phyloP scores from a whole-genome alignment of 192 early-diverging fungal genomes.

The Mortierella alpina region DNA sequence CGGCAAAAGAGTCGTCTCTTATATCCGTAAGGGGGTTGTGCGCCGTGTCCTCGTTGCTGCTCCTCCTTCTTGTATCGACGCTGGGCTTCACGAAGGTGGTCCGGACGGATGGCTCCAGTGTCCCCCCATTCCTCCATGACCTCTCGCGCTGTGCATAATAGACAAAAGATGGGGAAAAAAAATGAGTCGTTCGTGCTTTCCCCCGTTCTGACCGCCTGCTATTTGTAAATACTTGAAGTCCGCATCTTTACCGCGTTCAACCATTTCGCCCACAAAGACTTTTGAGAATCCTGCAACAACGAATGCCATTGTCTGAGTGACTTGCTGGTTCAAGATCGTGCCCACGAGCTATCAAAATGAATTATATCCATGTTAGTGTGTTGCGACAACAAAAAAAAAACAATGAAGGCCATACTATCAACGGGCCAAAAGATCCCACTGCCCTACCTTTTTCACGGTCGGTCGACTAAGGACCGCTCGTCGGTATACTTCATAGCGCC shows the following conservation, averaged over 20 bases:
- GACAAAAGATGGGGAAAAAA: not conserved
- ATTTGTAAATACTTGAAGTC: not conserved
- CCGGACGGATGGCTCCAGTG: conserved; percentile 79
- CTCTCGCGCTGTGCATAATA: conserved; percentile 68
- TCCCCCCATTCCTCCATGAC: conserved; percentile 86
- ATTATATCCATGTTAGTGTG: not conserved
- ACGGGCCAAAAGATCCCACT: not conserved
- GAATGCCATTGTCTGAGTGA: conserved; percentile 77
- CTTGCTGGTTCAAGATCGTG: conserved; percentile 77
- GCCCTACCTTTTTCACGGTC: conserved; percentile 76
- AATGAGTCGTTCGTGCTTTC: too few species aligned
- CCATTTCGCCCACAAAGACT: conserved; percentile 91
- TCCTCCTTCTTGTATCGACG: conserved; percentile 74
- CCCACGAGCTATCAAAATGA: conserved; percentile 62
- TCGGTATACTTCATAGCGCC: conserved; percentile 86
- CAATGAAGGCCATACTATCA: not conserved
- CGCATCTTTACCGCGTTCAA: conserved; percentile 71
- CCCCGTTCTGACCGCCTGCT: too few species aligned
- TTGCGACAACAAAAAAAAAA: not conserved
- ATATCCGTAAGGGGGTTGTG: conserved; percentile 24
- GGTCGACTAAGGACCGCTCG: conserved; percentile 80
- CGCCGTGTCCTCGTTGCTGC: conserved; percentile 19
- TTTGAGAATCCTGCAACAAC: conserved; percentile 91
- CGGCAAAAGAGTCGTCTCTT: conserved; percentile 45
- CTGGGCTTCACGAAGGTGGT: conserved; percentile 88